Conservation (phyloP, 2,329 filamentous ascomycete genomes). For the Fusarium floridanum region DNA sequence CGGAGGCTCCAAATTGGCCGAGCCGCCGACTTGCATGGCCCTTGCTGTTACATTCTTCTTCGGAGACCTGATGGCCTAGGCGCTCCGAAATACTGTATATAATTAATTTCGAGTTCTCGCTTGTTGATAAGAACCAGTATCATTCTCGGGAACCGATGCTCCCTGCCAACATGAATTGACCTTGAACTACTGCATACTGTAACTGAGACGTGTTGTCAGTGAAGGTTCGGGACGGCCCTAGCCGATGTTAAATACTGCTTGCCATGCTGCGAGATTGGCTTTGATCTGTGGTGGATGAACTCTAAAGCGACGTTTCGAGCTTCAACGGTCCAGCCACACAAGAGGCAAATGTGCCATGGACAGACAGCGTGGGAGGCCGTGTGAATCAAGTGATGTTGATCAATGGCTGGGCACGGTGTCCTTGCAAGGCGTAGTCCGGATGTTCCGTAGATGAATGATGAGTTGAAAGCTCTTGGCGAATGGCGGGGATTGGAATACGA, state of each 20-base stretch:
- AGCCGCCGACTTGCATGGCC: background rate
- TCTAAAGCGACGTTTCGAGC: background rate
- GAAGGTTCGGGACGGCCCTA: slow-evolving; percentile 1
- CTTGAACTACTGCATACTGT: background rate
- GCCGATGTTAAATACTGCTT: background rate
- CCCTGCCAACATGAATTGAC: background rate
- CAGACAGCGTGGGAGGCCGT: background rate
- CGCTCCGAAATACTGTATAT: background rate
- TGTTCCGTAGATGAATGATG: background rate
- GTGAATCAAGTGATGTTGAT: background rate
- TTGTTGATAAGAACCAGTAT: background rate
- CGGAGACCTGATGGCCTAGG: background rate
- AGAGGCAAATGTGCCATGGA: background rate
- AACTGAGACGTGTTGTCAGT: background rate
- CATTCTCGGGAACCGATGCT: background rate
- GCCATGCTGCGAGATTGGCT: background rate
- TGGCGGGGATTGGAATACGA: background rate
- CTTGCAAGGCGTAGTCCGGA: background rate
- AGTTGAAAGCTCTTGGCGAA: background rate
- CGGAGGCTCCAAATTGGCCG: background rate
- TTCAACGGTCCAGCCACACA: background rate
- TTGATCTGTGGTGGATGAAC: background rate
- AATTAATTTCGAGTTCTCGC: background rate
- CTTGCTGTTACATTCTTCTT: background rate
- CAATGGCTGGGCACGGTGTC: background rate